phyloP scores from a whole-genome alignment of 106 monocot genomes.

The Allium cepa region DNA sequence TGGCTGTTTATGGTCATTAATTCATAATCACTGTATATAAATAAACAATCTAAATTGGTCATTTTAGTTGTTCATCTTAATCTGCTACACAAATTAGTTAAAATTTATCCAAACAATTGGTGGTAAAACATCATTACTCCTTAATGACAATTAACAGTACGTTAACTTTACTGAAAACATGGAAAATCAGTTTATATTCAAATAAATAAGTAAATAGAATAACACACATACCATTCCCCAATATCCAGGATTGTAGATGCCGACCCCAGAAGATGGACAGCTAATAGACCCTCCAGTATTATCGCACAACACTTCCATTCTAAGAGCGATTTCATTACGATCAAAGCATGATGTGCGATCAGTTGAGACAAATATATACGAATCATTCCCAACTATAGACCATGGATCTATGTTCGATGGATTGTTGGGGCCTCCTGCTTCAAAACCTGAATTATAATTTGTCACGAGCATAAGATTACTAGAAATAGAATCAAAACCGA shows the following conservation, averaged over 20 bases:
- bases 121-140: too few species aligned
- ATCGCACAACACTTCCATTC: conserved; percentile 80
- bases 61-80: too few species aligned
- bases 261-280: conserved; percentile 81
- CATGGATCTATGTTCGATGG: conserved; percentile 92
- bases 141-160: too few species aligned
- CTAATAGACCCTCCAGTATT: conserved; percentile 19
- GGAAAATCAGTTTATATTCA: neutral
- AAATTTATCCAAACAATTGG: too few species aligned
- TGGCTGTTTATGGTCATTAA: too few species aligned
- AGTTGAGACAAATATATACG: conserved; percentile 48
- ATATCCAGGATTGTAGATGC: conserved; percentile 90
- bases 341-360: conserved; percentile 66
- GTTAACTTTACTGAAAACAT: neutral
- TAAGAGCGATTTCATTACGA: conserved; percentile 72
- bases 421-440: conserved; percentile 77
- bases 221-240: conserved; percentile 87
- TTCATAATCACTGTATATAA: too few species aligned
- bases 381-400: conserved; percentile 69
- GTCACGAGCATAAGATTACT: too few species aligned
- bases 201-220: neutral
- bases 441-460: conserved; percentile 55
- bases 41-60: too few species aligned
- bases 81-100: too few species aligned
- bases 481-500: too few species aligned